A percentile compares a stretch with the other conserved stretches of the same genome.
phyloP scores from a whole-genome alignment of 345 rosid species.

The Garcia nutans region DNA sequence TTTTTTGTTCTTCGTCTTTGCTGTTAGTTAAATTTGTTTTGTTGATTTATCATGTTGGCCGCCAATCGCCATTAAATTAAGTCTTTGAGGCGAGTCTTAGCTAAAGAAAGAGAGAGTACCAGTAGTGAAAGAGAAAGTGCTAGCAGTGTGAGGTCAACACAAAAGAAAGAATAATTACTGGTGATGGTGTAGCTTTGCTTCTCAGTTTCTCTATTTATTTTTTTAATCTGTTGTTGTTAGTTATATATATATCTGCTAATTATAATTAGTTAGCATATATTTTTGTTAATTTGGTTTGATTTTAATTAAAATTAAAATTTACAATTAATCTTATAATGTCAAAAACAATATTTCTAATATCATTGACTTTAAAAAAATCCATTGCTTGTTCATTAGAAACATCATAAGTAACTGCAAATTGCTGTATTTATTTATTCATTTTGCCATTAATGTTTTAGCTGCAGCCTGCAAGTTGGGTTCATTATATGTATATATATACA shows the following conservation, averaged over 20 bases:
- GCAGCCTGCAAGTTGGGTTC: background rate
- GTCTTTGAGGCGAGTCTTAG: background rate
- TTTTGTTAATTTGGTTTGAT: no score
- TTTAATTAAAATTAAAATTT: no score
- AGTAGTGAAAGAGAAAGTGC: background rate
- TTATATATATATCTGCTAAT: no score
- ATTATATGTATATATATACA: no score
- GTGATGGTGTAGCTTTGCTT: slow-evolving; percentile 18
- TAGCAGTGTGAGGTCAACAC: slow-evolving; percentile 11
- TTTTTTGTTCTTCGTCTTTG: background rate
- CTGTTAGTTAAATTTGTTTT: background rate
- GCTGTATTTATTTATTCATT: background rate
- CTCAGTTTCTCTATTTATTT: no score
- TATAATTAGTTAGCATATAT: no score
- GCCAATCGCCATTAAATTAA: background rate
- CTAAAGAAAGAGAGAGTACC: background rate
- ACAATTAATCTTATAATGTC: no score
- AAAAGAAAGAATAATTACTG: slow-evolving; percentile 12
- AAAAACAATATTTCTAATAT: no score
- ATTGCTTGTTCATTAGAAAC: no score
- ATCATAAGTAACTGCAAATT: background rate
- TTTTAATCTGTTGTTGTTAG: background rate
- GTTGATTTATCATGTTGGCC: background rate
- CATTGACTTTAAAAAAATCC: no score
- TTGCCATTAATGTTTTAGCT: background rate